Conservation (phyloP, 2,329 filamentous ascomycete species). For the Thermoascus crustaceus region DNA sequence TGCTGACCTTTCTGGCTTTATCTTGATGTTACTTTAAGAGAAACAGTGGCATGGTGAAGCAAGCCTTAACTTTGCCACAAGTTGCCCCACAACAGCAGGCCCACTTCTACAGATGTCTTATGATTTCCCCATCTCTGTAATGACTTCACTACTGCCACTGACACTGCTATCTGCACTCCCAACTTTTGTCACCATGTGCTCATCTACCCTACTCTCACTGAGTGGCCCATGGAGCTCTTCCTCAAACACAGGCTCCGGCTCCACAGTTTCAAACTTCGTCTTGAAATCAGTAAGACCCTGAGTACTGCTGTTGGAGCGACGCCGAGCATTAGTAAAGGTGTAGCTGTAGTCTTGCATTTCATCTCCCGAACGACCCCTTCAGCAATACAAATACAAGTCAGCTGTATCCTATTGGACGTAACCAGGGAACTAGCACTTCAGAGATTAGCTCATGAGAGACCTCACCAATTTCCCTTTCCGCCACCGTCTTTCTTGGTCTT, state of each 20-base stretch:
- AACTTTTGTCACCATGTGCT: no score
- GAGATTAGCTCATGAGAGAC: constrained; percentile 7
- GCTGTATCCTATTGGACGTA: not conserved
- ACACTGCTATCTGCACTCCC: no score
- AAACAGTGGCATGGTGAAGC: no score
- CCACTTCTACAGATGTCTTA: no score
- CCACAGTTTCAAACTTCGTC: constrained; percentile 92
- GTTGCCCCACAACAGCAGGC: no score
- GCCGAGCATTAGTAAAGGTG: constrained; percentile 75
- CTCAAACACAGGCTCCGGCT: constrained; percentile 86
- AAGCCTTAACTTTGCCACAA: no score
- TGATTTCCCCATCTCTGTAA: no score
- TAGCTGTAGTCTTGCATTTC: constrained; percentile 79
- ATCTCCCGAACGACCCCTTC: constrained; percentile 73
- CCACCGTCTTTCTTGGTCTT: constrained; percentile 95
- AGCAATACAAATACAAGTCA: not conserved
- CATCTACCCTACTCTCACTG: no score
- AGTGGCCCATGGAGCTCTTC: constrained; percentile 71
- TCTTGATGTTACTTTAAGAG: no score
- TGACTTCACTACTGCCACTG: no score
- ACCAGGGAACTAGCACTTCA: not conserved
- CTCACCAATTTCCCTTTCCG: constrained; percentile 91
- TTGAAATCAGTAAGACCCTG: constrained; percentile 72
- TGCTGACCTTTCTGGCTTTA: no score
- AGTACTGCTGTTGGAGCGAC: constrained; percentile 84